Conservation (phyloP, 148 eudicot genomes). For the Gaultheria prostrata region DNA sequence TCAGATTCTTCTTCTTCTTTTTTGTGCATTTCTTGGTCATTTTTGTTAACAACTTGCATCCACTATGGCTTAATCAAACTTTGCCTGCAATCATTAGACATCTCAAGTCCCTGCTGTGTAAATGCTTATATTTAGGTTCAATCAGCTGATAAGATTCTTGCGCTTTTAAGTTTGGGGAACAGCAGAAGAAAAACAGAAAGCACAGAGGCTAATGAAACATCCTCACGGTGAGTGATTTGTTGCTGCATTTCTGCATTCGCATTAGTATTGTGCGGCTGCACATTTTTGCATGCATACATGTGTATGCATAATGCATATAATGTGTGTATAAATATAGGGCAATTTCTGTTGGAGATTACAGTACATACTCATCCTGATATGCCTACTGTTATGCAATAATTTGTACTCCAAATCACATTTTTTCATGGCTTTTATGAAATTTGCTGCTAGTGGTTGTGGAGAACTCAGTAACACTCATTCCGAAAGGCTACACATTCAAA, state of each 20-base stretch:
- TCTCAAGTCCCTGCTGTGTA: constrained; percentile 6
- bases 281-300: not conserved
- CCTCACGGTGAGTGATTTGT: constrained; percentile 65
- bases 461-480: not conserved
- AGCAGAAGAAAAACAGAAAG: constrained; percentile 87
- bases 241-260: not conserved
- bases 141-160: constrained; percentile 81
- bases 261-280: not conserved
- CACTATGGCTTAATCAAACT: not conserved
- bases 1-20: not conserved
- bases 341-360: not conserved
- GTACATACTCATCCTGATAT: not conserved
- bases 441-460: not conserved
- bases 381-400: not conserved
- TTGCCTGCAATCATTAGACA: not conserved
- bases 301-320: too few relatives aligned
- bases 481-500: not conserved
- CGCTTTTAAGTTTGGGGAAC: constrained; percentile 77
- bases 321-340: not conserved
- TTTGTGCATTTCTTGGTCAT: not conserved
- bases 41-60: not conserved
- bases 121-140: constrained; percentile 53
- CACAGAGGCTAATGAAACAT: constrained; percentile 75
- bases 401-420: not conserved
- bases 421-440: not conserved